phyloP scores from a whole-genome alignment of 2,329 filamentous ascomycete genomes.

The Exophiala bonariae region DNA sequence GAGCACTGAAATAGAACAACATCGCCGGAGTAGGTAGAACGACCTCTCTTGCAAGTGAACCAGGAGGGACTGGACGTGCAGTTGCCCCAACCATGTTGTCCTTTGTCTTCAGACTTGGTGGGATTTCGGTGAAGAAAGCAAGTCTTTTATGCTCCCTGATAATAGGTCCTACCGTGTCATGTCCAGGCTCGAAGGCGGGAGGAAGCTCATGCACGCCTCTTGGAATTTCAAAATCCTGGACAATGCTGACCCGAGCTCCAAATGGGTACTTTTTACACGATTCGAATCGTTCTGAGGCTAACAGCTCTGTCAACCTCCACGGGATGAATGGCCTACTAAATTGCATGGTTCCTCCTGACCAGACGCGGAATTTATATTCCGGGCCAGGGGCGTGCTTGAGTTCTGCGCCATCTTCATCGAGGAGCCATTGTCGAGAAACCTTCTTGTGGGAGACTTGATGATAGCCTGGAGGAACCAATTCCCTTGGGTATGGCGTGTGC shows the following conservation, averaged over 20 bases:
- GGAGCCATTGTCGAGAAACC: slow-evolving; percentile 61
- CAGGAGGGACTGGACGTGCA: too few relatives aligned
- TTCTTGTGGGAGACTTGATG: slow-evolving; percentile 80
- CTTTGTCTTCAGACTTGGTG: slow-evolving; percentile 18
- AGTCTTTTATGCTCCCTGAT: slow-evolving; percentile 62
- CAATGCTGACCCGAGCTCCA: too few relatives aligned
- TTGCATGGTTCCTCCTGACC: slow-evolving; percentile 75
- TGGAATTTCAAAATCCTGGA: too few relatives aligned
- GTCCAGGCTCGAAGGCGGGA: too few relatives aligned
- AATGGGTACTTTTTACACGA: slow-evolving; percentile 28
- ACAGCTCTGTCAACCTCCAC: slow-evolving; percentile 33
- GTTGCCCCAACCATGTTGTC: too few relatives aligned
- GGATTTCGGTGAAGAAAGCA: slow-evolving; percentile 60
- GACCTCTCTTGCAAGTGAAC: slow-evolving; percentile 1
- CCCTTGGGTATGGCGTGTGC: not conserved
- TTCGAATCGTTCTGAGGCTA: not conserved
- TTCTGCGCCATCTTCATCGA: slow-evolving; percentile 85
- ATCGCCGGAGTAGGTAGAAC: slow-evolving; percentile 65
- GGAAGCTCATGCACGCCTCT: too few relatives aligned
- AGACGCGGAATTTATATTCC: slow-evolving; percentile 76
- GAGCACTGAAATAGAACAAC: slow-evolving; percentile 85
- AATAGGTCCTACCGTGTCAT: too few relatives aligned
- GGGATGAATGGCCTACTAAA: slow-evolving; percentile 35
- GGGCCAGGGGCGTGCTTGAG: slow-evolving; percentile 68
- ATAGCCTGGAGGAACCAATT: slow-evolving; percentile 60